Evolutionary conservation across 768 basidiomycete genomes (phyloP), one percentile per base, ranked within the genome.

Genomic region (Podaxis sp.): DNA sequence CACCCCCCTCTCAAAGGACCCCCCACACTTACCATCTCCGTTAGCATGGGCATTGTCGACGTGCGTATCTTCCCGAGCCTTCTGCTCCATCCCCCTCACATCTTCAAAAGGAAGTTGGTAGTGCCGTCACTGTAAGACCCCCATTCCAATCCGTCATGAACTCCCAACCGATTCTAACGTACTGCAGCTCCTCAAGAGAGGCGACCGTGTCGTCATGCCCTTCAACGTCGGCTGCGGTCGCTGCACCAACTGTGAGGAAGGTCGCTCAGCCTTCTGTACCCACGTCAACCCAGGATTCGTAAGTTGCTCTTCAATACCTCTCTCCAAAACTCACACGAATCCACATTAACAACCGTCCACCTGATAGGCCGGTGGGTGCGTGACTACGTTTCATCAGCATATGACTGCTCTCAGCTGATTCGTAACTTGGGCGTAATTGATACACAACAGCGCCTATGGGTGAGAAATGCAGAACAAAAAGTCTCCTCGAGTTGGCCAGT

Each of bases 191-290:
- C 66, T 84, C 46, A 79, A 82, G 70, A 78, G 79, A 61, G 83
- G 82, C 13, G 83, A 85, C 64, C 77, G 83, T 32, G 82, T 84
- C n/a, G 82, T 84, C 23, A 80, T 83, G 76, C 83, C 82, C 0
- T 84, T 84, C 73, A 84, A 84, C 60, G 82, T 84, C 32, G 82
- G 80, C 0, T 84, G 82, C 63, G 83, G 83, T 14, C 79, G 81
- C 18, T 84, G 83, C 73, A 63, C 74, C 61, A 85, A 85, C 64
- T 84, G 83, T 62, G 82, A 83, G 55, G 78, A 79, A 64, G 76
- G 79, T 10, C 75, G 63, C 40, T 81, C 82, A 5, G 83, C 81
- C 0, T 84, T 83, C 67, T 85, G 82, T 67, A 84, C 82, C 2
- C 68, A 78, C 51, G 82, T 85, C 10, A 85, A 85, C 61, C 82